These are phyloP conservation scores for Aegilops speltoides DNA, from an alignment of 176 grass and related monocot genomes.

Conservation along the genomic window DNA sequence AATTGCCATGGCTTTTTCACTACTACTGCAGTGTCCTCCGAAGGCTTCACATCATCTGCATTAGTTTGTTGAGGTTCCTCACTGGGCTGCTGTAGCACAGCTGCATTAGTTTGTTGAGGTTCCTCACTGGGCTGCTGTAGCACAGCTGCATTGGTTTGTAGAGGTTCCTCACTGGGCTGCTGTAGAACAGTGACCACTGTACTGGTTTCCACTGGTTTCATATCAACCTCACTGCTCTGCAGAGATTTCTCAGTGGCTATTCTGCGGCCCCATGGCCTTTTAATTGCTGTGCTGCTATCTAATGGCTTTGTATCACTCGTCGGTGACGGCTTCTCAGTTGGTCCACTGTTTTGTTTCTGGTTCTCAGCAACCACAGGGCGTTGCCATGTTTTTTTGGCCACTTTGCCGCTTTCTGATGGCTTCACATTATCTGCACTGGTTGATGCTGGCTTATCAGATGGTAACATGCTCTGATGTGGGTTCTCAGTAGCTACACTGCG, in stretches of 20 bases:
- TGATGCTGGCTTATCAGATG: conserved; percentile 26
- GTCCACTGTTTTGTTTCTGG: conserved; percentile 34
- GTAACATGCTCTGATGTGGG: conserved; percentile 25
- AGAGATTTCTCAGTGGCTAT: conserved; percentile 34
- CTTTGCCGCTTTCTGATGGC: conserved; percentile 37
- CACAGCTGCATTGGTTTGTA: no score
- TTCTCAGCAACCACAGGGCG: conserved; percentile 28
- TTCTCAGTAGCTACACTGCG: conserved; percentile 18
- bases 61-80: conserved; percentile 31
- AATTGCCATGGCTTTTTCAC: conserved; percentile 40
- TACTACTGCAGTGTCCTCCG: conserved; percentile 18
- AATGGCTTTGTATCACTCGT: conserved; percentile 22
- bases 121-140: conserved; percentile 6
- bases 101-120: background rate
- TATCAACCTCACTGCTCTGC: conserved; percentile 34
- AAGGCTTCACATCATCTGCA: conserved; percentile 21
- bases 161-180: conserved; percentile 21
- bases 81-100: background rate
- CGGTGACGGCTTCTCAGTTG: conserved; percentile 17
- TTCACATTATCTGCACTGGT: conserved; percentile 32
- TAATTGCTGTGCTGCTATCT: conserved; percentile 45
- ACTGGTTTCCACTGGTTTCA: conserved; percentile 38
- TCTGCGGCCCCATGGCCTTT: conserved; percentile 36
- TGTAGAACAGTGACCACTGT: conserved; percentile 12
- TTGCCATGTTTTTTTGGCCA: conserved; percentile 45